Evolutionary conservation across 1,284 basidiomycete genomes (phyloP).

Genomic region (Ustilago crameri): DNA sequence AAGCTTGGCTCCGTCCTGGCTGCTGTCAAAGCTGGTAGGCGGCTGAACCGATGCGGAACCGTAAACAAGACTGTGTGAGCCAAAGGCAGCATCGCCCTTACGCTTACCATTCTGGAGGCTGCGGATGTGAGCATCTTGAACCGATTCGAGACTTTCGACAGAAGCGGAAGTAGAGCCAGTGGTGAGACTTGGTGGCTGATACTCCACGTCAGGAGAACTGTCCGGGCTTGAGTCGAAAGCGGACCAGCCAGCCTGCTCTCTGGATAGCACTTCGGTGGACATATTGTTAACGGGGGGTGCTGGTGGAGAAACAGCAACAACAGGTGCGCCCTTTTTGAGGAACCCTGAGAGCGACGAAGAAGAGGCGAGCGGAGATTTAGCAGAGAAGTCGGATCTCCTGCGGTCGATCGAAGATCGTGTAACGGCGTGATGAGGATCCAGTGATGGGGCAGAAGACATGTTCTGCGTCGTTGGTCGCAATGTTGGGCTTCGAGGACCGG

Average conservation of each 20-base stretch:
- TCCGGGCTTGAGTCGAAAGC: conserved; percentile 23
- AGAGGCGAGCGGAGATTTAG: conserved; percentile 23
- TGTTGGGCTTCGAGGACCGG: neutral
- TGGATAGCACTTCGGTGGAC: conserved; percentile 5
- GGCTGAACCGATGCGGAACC: conserved; percentile 23
- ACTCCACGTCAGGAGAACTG: conserved; percentile 47
- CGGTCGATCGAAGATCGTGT: conserved; percentile 4
- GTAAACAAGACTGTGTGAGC: conserved; percentile 12
- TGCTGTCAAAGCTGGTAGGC: conserved; percentile 46
- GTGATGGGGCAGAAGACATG: conserved; percentile 27
- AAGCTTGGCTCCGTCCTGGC: conserved; percentile 55
- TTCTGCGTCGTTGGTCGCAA: conserved; percentile 1
- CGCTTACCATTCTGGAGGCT: conserved; percentile 29
- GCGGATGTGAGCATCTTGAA: conserved; percentile 47
- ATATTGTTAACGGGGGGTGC: conserved; percentile 25
- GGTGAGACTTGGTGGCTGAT: conserved; percentile 57
- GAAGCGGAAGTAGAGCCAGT: conserved; percentile 60
- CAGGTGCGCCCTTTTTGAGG: conserved; percentile 47
- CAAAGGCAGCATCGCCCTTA: conserved; percentile 13
- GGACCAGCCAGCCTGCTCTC: conserved; percentile 21
- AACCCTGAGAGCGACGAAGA: conserved; percentile 41
- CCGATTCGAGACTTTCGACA: conserved; percentile 55
- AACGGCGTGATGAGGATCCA: conserved; percentile 15
- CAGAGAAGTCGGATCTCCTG: conserved; percentile 10
- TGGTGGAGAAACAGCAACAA: conserved; percentile 47